A percentile compares a stretch with the other conserved stretches of the same genome.
These are phyloP conservation scores for Penicillium vulpinum DNA, from an alignment of 2,329 filamentous ascomycete species.

Conservation along the genomic window DNA sequence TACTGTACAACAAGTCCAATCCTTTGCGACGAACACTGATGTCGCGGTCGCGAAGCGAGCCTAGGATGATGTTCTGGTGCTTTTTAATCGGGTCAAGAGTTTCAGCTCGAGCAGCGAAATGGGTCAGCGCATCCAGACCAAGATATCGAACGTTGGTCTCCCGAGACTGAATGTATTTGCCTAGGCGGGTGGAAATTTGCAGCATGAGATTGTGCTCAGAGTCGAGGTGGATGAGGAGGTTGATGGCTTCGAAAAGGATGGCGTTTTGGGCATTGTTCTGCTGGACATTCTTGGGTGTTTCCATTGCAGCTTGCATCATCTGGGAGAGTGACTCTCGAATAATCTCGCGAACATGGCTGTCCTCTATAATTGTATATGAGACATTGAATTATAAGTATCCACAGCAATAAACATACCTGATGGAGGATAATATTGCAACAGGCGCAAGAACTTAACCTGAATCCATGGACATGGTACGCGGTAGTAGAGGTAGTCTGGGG, in stretches of 20 bases:
- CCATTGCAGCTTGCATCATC: slow-evolving; percentile 87
- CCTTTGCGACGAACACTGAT: slow-evolving; percentile 97
- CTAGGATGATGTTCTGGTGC: slow-evolving; percentile 93
- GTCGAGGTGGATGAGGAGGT: slow-evolving; percentile 95
- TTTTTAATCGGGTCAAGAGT: slow-evolving; percentile 97
- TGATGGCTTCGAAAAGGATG: slow-evolving; percentile 96
- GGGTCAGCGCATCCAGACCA: slow-evolving; percentile 95
- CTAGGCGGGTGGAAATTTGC: slow-evolving; percentile 85
- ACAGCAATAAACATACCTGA: slow-evolving; percentile 62
- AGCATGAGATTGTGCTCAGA: slow-evolving; percentile 94
- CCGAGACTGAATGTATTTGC: slow-evolving; percentile 92
- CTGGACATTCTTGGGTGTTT: slow-evolving; percentile 96
- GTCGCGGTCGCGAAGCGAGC: slow-evolving; percentile 89
- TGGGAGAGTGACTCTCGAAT: slow-evolving; percentile 89
- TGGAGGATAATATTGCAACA: slow-evolving; percentile 94
- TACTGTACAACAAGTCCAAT: slow-evolving; percentile 95
- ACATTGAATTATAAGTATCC: neutral
- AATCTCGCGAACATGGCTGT: slow-evolving; percentile 85
- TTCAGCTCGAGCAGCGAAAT: slow-evolving; percentile 89
- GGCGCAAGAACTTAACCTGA: slow-evolving; percentile 86
- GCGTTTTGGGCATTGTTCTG: slow-evolving; percentile 99
- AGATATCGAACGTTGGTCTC: slow-evolving; percentile 98
- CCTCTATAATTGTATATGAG: slow-evolving; percentile 58
- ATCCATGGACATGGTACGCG: slow-evolving; percentile 99
- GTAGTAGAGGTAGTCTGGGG: slow-evolving; percentile 94